Percentiles rank a stretch among this genome's conserved stretches.
phyloP scores from a whole-genome alignment of 768 basidiomycete genomes.

The Cystoderma amianthinum region DNA sequence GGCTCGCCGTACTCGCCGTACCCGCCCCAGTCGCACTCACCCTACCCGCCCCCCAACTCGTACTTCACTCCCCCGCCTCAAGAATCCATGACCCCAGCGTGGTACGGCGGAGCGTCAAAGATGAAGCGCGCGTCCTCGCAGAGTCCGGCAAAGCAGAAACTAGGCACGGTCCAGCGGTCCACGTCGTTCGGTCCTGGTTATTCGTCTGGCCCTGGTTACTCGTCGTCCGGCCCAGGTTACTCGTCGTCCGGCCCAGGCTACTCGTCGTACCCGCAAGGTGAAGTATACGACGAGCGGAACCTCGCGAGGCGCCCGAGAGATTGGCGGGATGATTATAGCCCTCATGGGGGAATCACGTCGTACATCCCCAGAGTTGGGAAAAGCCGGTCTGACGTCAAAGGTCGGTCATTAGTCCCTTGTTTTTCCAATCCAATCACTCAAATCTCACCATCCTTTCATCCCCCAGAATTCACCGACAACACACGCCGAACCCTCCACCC shows the following conservation, averaged over 20 bases:
- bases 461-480: constrained; percentile 19
- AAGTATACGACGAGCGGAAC: constrained; percentile 24
- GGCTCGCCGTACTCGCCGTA: neutral
- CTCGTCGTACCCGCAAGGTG: constrained; percentile 16
- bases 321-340: constrained; percentile 35
- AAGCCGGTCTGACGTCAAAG: constrained; percentile 23
- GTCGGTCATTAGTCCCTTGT: constrained; percentile 17
- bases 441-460: too few species aligned
- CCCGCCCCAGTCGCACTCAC: neutral
- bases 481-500: constrained; percentile 21
- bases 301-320: constrained; percentile 31
- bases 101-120: neutral
- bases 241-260: constrained; percentile 2
- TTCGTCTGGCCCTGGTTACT: too few species aligned
- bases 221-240: too few species aligned
- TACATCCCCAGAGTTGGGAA: constrained; percentile 20
- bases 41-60: too few species aligned
- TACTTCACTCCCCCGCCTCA: neutral
- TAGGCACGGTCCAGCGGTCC: neutral
- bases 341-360: constrained; percentile 15
- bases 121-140: constrained; percentile 1
- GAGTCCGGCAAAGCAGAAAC: neutral
- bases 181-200: neutral
- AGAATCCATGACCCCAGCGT: neutral
- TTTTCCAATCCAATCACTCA: neutral